Conservation (phyloP, 2,329 filamentous ascomycete genomes). For the Ceratocystiopsis minuta region DNA sequence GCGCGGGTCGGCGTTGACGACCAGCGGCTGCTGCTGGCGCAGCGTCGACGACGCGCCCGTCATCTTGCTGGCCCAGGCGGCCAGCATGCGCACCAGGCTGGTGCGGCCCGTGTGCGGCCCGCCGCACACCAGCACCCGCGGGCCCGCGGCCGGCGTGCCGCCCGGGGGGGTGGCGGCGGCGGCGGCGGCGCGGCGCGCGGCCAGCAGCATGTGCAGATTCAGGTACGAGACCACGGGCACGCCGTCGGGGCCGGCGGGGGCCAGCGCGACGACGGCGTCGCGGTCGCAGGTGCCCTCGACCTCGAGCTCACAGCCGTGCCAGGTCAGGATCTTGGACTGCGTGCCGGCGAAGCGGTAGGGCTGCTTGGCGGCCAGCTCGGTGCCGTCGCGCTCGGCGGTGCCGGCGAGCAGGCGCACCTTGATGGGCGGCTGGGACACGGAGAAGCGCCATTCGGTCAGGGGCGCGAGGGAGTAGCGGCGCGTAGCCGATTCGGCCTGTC, state of each 20-base stretch:
- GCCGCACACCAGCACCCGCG: slow-evolving; percentile 71
- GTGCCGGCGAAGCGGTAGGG: slow-evolving; percentile 65
- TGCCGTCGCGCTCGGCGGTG: slow-evolving; percentile 84
- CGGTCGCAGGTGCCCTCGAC: slow-evolving; percentile 46
- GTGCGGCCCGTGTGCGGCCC: slow-evolving; percentile 69
- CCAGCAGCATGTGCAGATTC: slow-evolving; percentile 77
- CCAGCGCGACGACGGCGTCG: slow-evolving; percentile 32
- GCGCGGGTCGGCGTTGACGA: slow-evolving; percentile 68
- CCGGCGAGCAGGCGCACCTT: slow-evolving; percentile 52
- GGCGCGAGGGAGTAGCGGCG: slow-evolving; percentile 36
- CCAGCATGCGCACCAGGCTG: slow-evolving; percentile 56
- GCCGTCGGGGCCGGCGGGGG: not conserved
- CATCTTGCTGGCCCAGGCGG: slow-evolving; percentile 59
- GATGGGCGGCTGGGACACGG: slow-evolving; percentile 36
- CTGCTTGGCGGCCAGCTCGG: slow-evolving; percentile 69
- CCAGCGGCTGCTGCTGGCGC: slow-evolving; percentile 44
- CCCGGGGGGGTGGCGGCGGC: slow-evolving; percentile 18
- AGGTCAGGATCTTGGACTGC: slow-evolving; percentile 81
- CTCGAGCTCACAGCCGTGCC: slow-evolving; percentile 77
- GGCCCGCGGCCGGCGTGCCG: slow-evolving; percentile 37
- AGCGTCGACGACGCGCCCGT: slow-evolving; percentile 13
- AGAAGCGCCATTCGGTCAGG: slow-evolving; percentile 63
- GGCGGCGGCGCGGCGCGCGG: slow-evolving; percentile 49
- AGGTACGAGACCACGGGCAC: slow-evolving; percentile 55
- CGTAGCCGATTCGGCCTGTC: slow-evolving; percentile 16